Conservation (phyloP, 1,284 basidiomycete genomes). For the Leccinum huronense region DNA sequence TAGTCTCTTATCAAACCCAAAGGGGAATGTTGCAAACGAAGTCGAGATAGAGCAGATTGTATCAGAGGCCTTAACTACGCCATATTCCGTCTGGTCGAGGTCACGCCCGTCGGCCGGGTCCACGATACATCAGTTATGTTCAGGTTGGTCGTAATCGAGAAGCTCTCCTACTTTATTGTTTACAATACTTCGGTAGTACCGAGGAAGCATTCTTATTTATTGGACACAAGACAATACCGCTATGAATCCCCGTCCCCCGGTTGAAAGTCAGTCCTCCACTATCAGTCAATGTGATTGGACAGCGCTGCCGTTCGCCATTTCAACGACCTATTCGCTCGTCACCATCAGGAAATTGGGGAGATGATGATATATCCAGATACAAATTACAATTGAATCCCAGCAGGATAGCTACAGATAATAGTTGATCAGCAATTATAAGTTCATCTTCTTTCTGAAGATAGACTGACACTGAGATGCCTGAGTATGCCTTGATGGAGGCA, state of each 20-base stretch:
- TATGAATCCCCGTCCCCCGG: constrained; percentile 91
- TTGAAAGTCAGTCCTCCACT: constrained; percentile 70
- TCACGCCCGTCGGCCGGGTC: constrained; percentile 57
- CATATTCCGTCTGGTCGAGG: constrained; percentile 61
- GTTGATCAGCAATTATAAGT: too few species aligned
- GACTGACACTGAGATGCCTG: too few species aligned
- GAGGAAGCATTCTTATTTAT: constrained; percentile 93
- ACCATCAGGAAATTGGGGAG: too few species aligned
- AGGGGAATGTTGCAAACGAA: constrained; percentile 99
- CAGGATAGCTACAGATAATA: too few species aligned
- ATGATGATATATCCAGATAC: too few species aligned
- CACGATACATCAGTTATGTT: constrained; percentile 93
- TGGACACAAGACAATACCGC: constrained; percentile 94
- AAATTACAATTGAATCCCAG: too few species aligned
- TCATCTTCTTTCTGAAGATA: too few species aligned
- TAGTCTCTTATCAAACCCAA: constrained; percentile 7
- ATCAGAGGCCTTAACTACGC: constrained; percentile 88
- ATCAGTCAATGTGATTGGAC: constrained; percentile 89
- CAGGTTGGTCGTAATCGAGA: constrained; percentile 48
- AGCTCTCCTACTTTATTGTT: neutral
- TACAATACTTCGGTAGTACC: constrained; percentile 54
- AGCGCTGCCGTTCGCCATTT: constrained; percentile 93
- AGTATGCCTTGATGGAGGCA: too few species aligned
- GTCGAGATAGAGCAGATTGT: constrained; percentile 99
- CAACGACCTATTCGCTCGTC: constrained; percentile 84